phyloP scores from a whole-genome alignment of 257 asterid species.

The Leptodermis oblonga region DNA sequence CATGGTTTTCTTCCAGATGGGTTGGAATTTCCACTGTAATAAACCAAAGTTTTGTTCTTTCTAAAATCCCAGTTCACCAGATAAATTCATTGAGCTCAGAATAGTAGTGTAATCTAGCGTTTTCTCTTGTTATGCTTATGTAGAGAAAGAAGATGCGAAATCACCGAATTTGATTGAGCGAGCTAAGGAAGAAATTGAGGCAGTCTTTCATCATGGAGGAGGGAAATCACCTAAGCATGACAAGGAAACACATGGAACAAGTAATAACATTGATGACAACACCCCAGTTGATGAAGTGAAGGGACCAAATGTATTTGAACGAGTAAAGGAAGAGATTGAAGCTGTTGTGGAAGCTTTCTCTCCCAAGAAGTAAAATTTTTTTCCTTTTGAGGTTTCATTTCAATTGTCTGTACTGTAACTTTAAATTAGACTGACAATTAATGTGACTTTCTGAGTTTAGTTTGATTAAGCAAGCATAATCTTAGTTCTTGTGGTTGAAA shows the following conservation, averaged over 20 bases:
- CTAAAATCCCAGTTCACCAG: neutral
- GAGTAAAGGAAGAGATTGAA: conserved; percentile 85
- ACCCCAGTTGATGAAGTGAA: conserved; percentile 67
- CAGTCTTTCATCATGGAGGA: conserved; percentile 19
- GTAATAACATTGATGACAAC: conserved; percentile 53
- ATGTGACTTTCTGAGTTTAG: neutral
- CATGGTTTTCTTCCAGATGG: neutral
- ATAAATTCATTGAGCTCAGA: neutral
- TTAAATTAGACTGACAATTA: neutral
- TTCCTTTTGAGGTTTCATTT: neutral
- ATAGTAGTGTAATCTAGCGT: neutral
- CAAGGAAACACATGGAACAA: conserved; percentile 82
- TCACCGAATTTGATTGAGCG: conserved; percentile 28
- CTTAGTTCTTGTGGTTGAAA: neutral
- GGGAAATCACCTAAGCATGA: conserved; percentile 41
- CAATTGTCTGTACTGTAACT: neutral
- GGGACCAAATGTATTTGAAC: conserved; percentile 63
- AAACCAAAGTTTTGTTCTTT: conserved; percentile 3
- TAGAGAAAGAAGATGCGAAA: conserved; percentile 34
- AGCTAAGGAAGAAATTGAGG: conserved; percentile 34
- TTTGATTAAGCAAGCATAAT: neutral
- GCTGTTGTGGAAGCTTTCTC: conserved; percentile 55
- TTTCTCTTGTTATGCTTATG: conserved; percentile 1
- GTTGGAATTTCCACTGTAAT: neutral
- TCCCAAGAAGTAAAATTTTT: conserved; percentile 53